phyloP scores from a whole-genome alignment of 106 monocot species.

The Ottelia alismoides region DNA sequence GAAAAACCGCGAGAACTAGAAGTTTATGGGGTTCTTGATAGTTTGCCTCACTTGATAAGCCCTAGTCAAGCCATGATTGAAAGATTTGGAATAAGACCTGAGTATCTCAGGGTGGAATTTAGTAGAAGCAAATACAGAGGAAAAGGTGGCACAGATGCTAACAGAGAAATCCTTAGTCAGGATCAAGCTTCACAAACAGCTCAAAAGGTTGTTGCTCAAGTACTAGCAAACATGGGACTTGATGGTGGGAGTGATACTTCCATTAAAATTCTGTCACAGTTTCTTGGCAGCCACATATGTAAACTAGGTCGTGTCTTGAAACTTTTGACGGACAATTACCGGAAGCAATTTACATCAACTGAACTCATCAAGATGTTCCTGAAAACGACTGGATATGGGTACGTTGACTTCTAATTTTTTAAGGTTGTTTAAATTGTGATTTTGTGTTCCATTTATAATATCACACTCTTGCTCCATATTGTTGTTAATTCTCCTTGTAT shows the following conservation, averaged over 20 bases:
- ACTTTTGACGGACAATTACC: constrained; percentile 74
- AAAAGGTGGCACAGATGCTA: constrained; percentile 45
- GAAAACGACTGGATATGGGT: constrained; percentile 55
- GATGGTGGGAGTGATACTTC: constrained; percentile 54
- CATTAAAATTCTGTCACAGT: constrained; percentile 61
- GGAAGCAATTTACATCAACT: constrained; percentile 60
- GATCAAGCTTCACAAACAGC: constrained; percentile 58
- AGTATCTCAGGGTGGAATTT: constrained; percentile 58
- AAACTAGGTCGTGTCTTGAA: constrained; percentile 73
- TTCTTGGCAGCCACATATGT: constrained; percentile 41
- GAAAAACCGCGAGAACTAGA: constrained; percentile 45
- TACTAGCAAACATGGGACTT: constrained; percentile 38
- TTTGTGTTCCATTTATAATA: neutral
- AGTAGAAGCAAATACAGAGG: constrained; percentile 65
- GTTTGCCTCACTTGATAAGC: constrained; percentile 54
- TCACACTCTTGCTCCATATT: neutral
- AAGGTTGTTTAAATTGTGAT: neutral
- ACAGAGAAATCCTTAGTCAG: constrained; percentile 31
- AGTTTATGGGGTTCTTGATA: constrained; percentile 74
- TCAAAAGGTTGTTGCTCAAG: constrained; percentile 42
- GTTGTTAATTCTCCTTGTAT: neutral
- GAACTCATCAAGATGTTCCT: constrained; percentile 95
- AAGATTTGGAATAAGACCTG: constrained; percentile 92
- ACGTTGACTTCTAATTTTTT: constrained; percentile 8
- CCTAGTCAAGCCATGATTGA: constrained; percentile 92